Conservation (phyloP, 78 protist species). For the Protostelium mycophagum region DNA sequence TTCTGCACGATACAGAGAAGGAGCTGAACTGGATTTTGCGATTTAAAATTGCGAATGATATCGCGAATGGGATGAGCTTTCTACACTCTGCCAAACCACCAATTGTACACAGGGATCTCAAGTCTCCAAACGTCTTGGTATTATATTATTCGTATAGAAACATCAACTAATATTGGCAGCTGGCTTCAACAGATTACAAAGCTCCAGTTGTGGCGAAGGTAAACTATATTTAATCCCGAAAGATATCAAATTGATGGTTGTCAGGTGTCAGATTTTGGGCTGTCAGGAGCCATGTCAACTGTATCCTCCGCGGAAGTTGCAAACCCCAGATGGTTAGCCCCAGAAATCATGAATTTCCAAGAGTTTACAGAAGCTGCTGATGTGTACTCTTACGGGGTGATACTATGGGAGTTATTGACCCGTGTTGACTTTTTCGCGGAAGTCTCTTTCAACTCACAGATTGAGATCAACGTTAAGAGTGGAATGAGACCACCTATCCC, state of each 20-base stretch:
- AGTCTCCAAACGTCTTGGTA: slow-evolving; percentile 58
- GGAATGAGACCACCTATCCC: slow-evolving; percentile 34
- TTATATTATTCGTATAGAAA: slow-evolving; percentile 12
- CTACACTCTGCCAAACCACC: slow-evolving; percentile 53
- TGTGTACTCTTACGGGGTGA: slow-evolving; percentile 61
- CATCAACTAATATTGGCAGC: neutral
- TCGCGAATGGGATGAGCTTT: slow-evolving; percentile 56
- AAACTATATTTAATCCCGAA: neutral
- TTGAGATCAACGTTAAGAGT: slow-evolving; percentile 18
- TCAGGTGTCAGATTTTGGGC: slow-evolving; percentile 61
- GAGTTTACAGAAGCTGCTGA: slow-evolving; percentile 42
- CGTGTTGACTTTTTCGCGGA: slow-evolving; percentile 31
- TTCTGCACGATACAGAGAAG: slow-evolving; percentile 7
- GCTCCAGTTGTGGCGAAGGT: neutral
- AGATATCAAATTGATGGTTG: neutral
- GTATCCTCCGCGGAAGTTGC: slow-evolving; percentile 50
- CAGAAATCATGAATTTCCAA: slow-evolving; percentile 35
- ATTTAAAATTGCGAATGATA: slow-evolving; percentile 45
- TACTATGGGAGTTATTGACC: slow-evolving; percentile 55
- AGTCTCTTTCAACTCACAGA: slow-evolving; percentile 14
- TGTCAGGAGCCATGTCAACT: slow-evolving; percentile 46
- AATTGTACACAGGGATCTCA: slow-evolving; percentile 54
- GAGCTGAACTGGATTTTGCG: slow-evolving; percentile 25
- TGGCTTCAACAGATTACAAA: neutral
- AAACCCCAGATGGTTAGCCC: slow-evolving; percentile 71